Evolutionary conservation across 805 yeast genomes (phyloP).

Genomic region (Kluyveromyces aestuarii): DNA sequence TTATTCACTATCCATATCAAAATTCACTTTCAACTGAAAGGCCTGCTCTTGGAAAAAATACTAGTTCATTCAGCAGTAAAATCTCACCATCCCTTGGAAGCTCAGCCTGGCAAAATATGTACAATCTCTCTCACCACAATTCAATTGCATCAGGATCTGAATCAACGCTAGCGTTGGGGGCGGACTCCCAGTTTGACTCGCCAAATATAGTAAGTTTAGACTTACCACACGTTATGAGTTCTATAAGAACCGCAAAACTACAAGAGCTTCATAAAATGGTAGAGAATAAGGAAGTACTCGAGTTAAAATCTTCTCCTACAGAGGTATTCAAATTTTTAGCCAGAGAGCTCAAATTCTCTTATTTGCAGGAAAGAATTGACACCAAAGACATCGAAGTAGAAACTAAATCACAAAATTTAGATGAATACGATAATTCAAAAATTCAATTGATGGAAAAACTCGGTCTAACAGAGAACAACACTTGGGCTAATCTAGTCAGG

Average conservation of each 20-base stretch:
- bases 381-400: slow-evolving; percentile 7
- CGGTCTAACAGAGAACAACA: slow-evolving; percentile 24
- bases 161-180: slow-evolving; percentile 2
- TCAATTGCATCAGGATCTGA: slow-evolving; percentile 5
- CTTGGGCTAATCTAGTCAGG: slow-evolving; percentile 24
- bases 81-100: slow-evolving; percentile 8
- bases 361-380: slow-evolving; percentile 12
- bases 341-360: slow-evolving; percentile 25
- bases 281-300: slow-evolving; percentile 7
- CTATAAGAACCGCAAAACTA: slow-evolving; percentile 18
- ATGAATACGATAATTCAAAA: slow-evolving; percentile 12
- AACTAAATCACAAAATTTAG: slow-evolving; percentile 1
- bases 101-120: slow-evolving; percentile 3
- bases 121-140: slow-evolving; percentile 7
- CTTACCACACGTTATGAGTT: slow-evolving; percentile 22
- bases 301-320: slow-evolving; percentile 23
- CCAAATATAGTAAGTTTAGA: slow-evolving; percentile 23
- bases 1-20: neutral
- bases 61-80: slow-evolving; percentile 12
- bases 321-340: slow-evolving; percentile 27
- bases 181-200: slow-evolving; percentile 8
- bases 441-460: slow-evolving; percentile 22
- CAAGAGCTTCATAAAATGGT: slow-evolving; percentile 6
- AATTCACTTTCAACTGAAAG: slow-evolving; percentile 9
- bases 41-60: slow-evolving; percentile 9